Conservation (phyloP, 2,329 filamentous ascomycete species). For the Fusarium sp. region DNA sequence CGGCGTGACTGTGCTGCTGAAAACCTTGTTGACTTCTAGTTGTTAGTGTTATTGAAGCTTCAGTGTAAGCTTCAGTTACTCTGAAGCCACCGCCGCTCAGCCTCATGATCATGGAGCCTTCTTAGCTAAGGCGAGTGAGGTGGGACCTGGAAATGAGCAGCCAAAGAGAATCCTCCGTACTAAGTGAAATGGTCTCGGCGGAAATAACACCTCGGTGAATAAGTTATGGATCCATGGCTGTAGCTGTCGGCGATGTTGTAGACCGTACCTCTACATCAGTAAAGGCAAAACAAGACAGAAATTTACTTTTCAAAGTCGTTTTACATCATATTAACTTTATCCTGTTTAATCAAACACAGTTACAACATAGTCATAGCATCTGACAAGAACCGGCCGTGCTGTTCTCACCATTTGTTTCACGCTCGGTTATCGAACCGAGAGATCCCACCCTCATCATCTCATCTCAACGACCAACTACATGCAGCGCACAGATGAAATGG, state of each 20-base stretch:
- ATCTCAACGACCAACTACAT: background rate
- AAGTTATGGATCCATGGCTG: background rate
- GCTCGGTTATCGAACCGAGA: constrained; percentile 11
- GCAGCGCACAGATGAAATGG: background rate
- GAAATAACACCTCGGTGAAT: background rate
- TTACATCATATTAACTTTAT: background rate
- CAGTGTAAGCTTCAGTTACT: background rate
- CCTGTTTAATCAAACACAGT: background rate
- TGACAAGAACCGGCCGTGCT: background rate
- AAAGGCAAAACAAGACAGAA: background rate
- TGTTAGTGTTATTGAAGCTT: background rate
- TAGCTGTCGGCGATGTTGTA: background rate
- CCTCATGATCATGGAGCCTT: background rate
- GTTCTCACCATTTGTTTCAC: constrained; percentile 15
- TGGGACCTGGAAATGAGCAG: background rate
- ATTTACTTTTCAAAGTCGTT: background rate
- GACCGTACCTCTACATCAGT: no score
- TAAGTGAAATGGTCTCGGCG: background rate
- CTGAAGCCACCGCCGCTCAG: background rate
- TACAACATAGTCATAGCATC: background rate
- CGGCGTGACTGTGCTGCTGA: background rate
- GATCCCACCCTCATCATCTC: background rate
- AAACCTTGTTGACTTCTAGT: background rate
- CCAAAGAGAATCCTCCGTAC: background rate
- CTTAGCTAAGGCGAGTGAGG: background rate